Evolutionary conservation across 306 rosid genomes (phyloP).

Genomic region (Hippophae rhamnoides): DNA sequence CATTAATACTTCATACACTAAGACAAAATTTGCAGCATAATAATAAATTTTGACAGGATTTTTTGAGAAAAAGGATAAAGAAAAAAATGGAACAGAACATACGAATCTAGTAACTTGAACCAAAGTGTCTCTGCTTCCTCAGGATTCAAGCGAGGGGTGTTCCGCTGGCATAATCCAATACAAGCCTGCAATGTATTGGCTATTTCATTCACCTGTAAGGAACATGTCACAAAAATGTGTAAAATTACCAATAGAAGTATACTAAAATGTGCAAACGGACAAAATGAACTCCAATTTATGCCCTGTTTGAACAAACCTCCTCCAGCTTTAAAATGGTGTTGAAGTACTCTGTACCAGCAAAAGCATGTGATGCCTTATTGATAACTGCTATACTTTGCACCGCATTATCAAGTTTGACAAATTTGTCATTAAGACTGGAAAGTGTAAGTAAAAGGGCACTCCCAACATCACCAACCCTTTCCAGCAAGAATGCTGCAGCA

Average conservation of each 20-base stretch:
- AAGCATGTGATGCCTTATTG: constrained; percentile 29
- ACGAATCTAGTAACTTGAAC: constrained; percentile 95
- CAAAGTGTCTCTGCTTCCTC: constrained; percentile 92
- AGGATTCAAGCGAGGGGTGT: constrained; percentile 92
- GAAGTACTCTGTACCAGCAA: constrained; percentile 32
- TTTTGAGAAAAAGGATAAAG: constrained; percentile 8
- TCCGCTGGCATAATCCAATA: constrained; percentile 89
- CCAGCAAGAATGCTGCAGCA: constrained; percentile 88
- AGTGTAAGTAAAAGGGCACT: constrained; percentile 82
- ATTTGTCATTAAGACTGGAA: constrained; percentile 66
- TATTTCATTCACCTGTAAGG: constrained; percentile 53
- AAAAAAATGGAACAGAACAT: constrained; percentile 28
- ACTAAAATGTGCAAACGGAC: constrained; percentile 1
- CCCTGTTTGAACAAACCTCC: constrained; percentile 53
- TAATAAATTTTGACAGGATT: neutral
- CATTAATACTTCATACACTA: too few species aligned
- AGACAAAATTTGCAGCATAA: too few species aligned
- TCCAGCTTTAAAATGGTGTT: constrained; percentile 31
- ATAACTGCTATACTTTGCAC: constrained; percentile 45
- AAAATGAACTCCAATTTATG: constrained; percentile 12
- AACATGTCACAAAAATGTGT: constrained; percentile 15
- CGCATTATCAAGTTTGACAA: constrained; percentile 67
- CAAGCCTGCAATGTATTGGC: constrained; percentile 57
- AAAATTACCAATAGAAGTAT: constrained; percentile 18
- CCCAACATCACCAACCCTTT: constrained; percentile 94